These are phyloP conservation scores for Metarhizium anisopliae DNA, from an alignment of 2,329 filamentous ascomycete genomes.

Conservation along the genomic window DNA sequence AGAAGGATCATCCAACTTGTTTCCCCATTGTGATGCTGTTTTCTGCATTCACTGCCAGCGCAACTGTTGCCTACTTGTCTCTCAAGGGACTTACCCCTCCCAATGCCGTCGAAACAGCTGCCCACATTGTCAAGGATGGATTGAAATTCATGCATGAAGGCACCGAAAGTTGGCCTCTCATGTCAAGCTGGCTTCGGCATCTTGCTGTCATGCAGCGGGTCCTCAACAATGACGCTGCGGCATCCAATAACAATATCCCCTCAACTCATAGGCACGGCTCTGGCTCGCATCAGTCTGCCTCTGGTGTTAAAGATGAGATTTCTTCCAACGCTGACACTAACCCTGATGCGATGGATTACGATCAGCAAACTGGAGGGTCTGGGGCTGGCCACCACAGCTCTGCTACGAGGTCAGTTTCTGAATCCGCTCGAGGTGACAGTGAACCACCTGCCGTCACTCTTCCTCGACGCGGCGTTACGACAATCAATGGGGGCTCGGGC, in stretches of 20 bases:
- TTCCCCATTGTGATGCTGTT: slow-evolving; percentile 58
- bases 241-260: slow-evolving; percentile 12
- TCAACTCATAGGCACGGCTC: slow-evolving; percentile 19
- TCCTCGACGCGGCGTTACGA: slow-evolving; percentile 44
- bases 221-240: slow-evolving; percentile 41
- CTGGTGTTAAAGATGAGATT: slow-evolving; percentile 43
- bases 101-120: slow-evolving; percentile 48
- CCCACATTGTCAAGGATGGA: slow-evolving; percentile 47
- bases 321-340: slow-evolving; percentile 47
- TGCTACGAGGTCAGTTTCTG: slow-evolving; percentile 26
- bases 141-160: slow-evolving; percentile 51
- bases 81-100: slow-evolving; percentile 49
- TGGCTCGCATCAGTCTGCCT: slow-evolving; percentile 17
- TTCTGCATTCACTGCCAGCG: slow-evolving; percentile 51
- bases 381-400: slow-evolving; percentile 20
- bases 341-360: slow-evolving; percentile 49
- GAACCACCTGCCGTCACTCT: slow-evolving; percentile 39
- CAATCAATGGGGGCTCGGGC: slow-evolving; percentile 49
- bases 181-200: slow-evolving; percentile 51
- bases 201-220: slow-evolving; percentile 54
- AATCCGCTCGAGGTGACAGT: slow-evolving; percentile 37
- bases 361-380: slow-evolving; percentile 27
- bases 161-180: slow-evolving; percentile 50
- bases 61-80: slow-evolving; percentile 53
- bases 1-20: slow-evolving; percentile 50